These are phyloP conservation scores for Fusarium sororula DNA, from an alignment of 2,329 filamentous ascomycete genomes.

Conservation along the genomic window DNA sequence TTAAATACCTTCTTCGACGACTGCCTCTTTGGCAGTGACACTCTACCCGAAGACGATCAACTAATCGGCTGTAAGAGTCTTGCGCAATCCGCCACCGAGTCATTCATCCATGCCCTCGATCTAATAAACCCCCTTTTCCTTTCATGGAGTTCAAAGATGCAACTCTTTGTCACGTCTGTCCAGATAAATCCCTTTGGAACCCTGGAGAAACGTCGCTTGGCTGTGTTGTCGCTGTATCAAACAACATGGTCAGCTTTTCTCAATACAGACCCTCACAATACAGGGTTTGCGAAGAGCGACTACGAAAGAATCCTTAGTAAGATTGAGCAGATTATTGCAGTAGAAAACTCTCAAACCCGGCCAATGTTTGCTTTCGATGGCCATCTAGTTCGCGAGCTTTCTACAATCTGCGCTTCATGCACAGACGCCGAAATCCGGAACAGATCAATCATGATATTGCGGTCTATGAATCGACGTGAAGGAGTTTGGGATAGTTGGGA, in stretches of 20 bases:
- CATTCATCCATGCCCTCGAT: background rate
- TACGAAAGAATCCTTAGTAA: constrained; percentile 8
- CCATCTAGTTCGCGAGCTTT: constrained; percentile 17
- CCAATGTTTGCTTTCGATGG: constrained; percentile 33
- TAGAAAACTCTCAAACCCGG: background rate
- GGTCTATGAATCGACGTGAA: constrained; percentile 22
- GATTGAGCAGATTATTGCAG: constrained; percentile 2
- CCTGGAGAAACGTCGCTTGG: background rate
- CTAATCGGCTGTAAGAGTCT: background rate
- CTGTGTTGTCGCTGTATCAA: background rate
- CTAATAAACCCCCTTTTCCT: background rate
- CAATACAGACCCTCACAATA: background rate
- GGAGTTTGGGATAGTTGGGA: constrained; percentile 40
- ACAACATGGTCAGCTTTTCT: constrained; percentile 1
- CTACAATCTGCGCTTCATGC: constrained; percentile 20
- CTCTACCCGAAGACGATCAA: too few species aligned
- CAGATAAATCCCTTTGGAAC: background rate
- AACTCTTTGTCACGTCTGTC: background rate
- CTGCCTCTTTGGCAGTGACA: background rate
- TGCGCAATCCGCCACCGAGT: background rate
- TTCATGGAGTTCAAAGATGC: background rate
- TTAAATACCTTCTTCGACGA: background rate
- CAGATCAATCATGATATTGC: constrained; percentile 16
- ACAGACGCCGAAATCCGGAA: constrained; percentile 5
- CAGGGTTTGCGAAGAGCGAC: background rate